phyloP scores from a whole-genome alignment of 345 rosid species.

The Eucalyptus sp. region DNA sequence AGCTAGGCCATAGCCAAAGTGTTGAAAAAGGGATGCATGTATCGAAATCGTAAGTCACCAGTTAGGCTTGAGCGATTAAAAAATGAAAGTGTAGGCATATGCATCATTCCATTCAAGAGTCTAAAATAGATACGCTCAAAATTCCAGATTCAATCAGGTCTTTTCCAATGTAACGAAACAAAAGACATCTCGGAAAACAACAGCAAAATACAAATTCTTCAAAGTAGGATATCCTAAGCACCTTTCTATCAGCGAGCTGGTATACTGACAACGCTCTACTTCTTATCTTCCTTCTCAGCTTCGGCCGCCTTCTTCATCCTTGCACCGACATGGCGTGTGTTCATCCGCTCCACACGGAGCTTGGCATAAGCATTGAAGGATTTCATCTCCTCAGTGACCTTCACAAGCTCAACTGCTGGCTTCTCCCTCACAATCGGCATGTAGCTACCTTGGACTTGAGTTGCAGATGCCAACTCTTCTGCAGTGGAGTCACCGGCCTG shows the following conservation, averaged over 20 bases:
- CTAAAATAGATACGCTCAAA: not conserved
- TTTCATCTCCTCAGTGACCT: conserved; percentile 30
- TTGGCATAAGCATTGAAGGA: conserved; percentile 28
- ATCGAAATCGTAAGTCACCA: not conserved
- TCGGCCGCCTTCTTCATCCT: conserved; percentile 40
- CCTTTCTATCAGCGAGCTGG: not conserved
- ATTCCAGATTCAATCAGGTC: not conserved
- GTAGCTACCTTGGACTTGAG: conserved; percentile 27
- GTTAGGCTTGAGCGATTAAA: not conserved
- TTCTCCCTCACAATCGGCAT: conserved; percentile 31
- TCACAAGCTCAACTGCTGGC: conserved; percentile 31
- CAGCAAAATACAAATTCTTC: not conserved
- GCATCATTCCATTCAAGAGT: not conserved
- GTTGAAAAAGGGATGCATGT: not conserved
- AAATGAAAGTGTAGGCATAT: not conserved
- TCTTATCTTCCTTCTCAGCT: conserved; percentile 29
- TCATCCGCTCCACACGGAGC: conserved; percentile 21
- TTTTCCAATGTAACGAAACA: not conserved
- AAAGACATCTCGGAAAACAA: not conserved
- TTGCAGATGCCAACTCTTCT: conserved; percentile 33
- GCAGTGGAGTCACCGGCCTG: conserved; percentile 45
- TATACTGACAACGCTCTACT: not conserved
- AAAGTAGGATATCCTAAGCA: not conserved
- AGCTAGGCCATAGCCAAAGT: not conserved
- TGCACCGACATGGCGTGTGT: conserved; percentile 18